A percentile compares a stretch with the other conserved stretches of the same genome.
Conservation (phyloP, 2,329 filamentous ascomycete species). For the Cercospora brassicicola region DNA sequence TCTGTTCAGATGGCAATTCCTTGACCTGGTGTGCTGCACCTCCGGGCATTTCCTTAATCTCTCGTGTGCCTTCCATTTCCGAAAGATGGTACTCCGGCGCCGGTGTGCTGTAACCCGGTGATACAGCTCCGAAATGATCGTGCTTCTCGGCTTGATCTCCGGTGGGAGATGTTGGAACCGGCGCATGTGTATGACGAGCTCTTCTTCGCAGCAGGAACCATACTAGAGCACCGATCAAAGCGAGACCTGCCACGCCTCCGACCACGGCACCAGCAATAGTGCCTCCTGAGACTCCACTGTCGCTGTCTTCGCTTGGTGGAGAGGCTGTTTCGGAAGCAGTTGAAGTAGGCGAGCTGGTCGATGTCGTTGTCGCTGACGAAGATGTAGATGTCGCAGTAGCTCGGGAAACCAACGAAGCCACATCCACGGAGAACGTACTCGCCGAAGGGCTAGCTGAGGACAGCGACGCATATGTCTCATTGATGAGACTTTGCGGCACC, state of each 20-base stretch:
- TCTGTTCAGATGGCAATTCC: conserved; percentile 11
- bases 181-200: background rate
- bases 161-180: background rate
- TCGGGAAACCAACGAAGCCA: conserved; percentile 1
- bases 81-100: conserved; percentile 13
- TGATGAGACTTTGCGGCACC: conserved; percentile 13
- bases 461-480: conserved; percentile 18
- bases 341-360: background rate
- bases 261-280: conserved; percentile 42
- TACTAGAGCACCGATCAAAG: conserved; percentile 14
- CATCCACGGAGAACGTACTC: conserved; percentile 18
- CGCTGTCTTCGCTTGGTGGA: background rate
- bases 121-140: conserved; percentile 1
- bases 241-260: conserved; percentile 34
- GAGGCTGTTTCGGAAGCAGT: background rate
- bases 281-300: conserved; percentile 21
- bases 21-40: background rate
- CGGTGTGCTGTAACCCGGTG: background rate
- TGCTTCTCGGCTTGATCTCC: conserved; percentile 3
- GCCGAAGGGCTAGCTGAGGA: conserved; percentile 18
- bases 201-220: conserved; percentile 22
- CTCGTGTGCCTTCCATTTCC: conserved; percentile 13
- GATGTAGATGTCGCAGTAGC: conserved; percentile 8
- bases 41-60: conserved; percentile 14
- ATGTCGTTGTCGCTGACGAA: background rate